Percentiles rank a stretch among this genome's conserved stretches.
These are phyloP conservation scores for Scenedesmus sp. DNA, from an alignment of 163 green algal genomes.

Conservation along the genomic window DNA sequence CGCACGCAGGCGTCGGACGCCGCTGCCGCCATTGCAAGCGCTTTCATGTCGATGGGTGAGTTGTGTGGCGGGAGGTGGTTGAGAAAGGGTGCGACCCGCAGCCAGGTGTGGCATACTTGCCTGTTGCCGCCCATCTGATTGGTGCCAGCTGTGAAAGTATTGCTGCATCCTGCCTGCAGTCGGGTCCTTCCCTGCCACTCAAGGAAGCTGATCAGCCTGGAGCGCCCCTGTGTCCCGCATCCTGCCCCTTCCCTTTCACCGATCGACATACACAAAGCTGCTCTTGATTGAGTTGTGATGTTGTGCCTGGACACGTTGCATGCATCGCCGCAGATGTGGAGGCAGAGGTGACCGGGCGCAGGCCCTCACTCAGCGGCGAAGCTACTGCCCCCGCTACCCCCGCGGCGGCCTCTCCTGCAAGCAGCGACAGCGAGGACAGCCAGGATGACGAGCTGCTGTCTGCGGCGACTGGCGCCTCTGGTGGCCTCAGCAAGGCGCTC, in stretches of 20 bases:
- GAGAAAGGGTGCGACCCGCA: too few species aligned
- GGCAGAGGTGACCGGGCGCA: conserved; percentile 24
- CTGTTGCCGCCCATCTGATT: too few species aligned
- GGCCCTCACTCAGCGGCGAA: background rate
- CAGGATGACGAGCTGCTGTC: background rate
- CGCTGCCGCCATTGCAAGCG: conserved; percentile 44
- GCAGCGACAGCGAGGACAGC: background rate
- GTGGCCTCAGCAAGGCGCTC: background rate
- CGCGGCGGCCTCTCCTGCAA: background rate
- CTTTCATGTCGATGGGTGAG: conserved; percentile 32
- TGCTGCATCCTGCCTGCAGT: too few species aligned
- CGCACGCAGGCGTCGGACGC: background rate
- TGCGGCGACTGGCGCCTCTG: background rate
- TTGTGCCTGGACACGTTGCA: background rate
- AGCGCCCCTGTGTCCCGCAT: too few species aligned
- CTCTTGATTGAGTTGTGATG: background rate
- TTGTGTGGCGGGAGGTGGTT: background rate
- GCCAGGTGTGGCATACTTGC: too few species aligned
- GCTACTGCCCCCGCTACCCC: background rate
- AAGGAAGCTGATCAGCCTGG: too few species aligned
- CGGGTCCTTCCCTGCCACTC: too few species aligned
- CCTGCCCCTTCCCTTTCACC: too few species aligned
- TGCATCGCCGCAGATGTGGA: conserved; percentile 32
- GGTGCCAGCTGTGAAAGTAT: too few species aligned
- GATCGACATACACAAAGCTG: background rate